Conservation (phyloP, 2,329 filamentous ascomycete genomes). For the Harringtonia aguacate region DNA sequence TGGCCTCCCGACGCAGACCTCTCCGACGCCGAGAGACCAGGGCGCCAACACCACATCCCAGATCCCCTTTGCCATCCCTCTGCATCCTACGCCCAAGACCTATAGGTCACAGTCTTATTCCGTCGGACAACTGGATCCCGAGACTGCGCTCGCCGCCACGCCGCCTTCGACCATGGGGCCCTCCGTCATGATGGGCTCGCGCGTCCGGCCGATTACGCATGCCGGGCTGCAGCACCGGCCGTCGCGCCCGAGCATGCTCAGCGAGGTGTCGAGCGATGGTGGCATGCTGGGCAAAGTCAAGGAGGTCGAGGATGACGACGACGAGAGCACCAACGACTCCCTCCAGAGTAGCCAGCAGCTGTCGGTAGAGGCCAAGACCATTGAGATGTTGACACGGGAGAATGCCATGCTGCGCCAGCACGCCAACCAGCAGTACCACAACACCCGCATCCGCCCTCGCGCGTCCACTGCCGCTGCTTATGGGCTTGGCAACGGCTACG, state of each 20-base stretch:
- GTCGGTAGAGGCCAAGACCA: slow-evolving; percentile 47
- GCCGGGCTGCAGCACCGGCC: slow-evolving; percentile 69
- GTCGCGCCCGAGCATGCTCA: slow-evolving; percentile 67
- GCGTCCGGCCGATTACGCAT: slow-evolving; percentile 43
- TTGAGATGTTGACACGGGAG: slow-evolving; percentile 51
- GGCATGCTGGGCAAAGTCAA: slow-evolving; percentile 57
- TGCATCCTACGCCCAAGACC: slow-evolving; percentile 84
- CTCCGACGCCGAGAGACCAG: slow-evolving; percentile 40
- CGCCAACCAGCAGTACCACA: slow-evolving; percentile 39
- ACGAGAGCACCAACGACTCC: slow-evolving; percentile 44
- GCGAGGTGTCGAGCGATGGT: slow-evolving; percentile 57
- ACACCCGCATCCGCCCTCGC: slow-evolving; percentile 42
- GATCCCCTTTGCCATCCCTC: slow-evolving; percentile 77
- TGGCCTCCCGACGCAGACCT: slow-evolving; percentile 32
- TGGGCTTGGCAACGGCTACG: slow-evolving; percentile 43
- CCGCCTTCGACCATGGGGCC: slow-evolving; percentile 11
- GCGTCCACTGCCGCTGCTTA: slow-evolving; percentile 46
- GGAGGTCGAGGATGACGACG: slow-evolving; percentile 57
- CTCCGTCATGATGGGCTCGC: slow-evolving; percentile 38
- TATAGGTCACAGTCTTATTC: slow-evolving; percentile 96
- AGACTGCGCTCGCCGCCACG: slow-evolving; percentile 24
- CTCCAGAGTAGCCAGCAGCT: slow-evolving; percentile 40
- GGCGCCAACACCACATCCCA: slow-evolving; percentile 41
- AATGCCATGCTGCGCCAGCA: slow-evolving; percentile 52
- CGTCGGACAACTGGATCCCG: slow-evolving; percentile 76